Base-by-base conservation (phyloP, 2,329 filamentous ascomycete species). In the Paracamarosporium sp. region DNA sequence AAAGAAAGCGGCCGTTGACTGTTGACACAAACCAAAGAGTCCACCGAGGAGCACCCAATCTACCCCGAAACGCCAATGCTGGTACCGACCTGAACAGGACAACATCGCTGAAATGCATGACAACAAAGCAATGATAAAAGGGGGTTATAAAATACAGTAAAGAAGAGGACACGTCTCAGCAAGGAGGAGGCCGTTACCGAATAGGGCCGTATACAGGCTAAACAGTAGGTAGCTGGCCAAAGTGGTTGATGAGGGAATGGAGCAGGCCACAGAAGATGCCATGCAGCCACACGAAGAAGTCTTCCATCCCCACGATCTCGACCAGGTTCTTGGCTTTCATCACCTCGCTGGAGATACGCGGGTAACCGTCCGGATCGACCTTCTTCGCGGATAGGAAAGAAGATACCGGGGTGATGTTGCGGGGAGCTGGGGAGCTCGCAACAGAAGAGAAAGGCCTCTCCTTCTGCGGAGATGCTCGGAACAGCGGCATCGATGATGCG, bases 231-330 rank as follows among this genome's bases (percentile, higher is more conserved):
- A 55, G 44, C 65, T 63, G 71, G 48, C 75, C 75, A 48, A 74
- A 77, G 43, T 78, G 74, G 62, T 76, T 75, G 62, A 77, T 76
- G 22, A 78, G 71, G 13, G 66, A 68, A 55, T 76, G 70, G 24
- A 79, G 65, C 17, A 79, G 67, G 55, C 68, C 63, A 63, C 71
- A 75, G 68, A 87, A 86, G 53, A 82, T 76, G 30, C 79, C 80
- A 68, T 87, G 85, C 8, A 86, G 71, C 61, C 85, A 82, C 11
- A 85, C 81, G 63, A 87, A 87, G 62, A 87, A 83, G 70, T 82
- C 81, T 56, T 85, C 83, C 55, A 85, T 82, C 35, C 84, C 85
- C 5, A 85, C 82, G 48, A 87, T 85, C 66, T 87, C 85, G 13
- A 82, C 80, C n/a, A 87, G 73, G 53, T 82, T 84, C 59, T 85